phyloP scores from a whole-genome alignment of 192 early-diverging fungal genomes.

The Geosiphon pyriformis region DNA sequence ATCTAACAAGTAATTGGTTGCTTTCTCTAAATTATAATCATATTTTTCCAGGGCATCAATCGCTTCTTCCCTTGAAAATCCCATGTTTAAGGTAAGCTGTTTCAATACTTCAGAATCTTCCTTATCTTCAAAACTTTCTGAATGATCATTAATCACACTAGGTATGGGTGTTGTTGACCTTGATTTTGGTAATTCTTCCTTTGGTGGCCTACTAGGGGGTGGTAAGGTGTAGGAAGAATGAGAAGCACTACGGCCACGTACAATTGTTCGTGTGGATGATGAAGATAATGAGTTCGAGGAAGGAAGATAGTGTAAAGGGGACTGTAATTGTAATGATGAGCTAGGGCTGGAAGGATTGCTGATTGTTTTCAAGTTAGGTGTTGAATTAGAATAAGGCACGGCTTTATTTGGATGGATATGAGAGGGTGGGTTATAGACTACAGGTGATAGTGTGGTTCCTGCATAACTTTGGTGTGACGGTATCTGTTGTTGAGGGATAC shows the following conservation, averaged over 20 bases:
- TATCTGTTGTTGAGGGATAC: neutral
- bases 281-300: neutral
- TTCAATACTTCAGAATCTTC: slow-evolving; percentile 28
- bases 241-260: neutral
- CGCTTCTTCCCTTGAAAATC: slow-evolving; percentile 63
- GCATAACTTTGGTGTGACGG: neutral
- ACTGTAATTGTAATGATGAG: neutral
- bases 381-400: neutral
- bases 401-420: neutral
- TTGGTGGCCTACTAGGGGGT: slow-evolving; percentile 7
- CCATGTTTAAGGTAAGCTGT: slow-evolving; percentile 64
- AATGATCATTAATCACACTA: neutral
- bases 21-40: slow-evolving; percentile 68
- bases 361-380: neutral
- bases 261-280: neutral
- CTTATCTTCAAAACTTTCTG: slow-evolving; percentile 26
- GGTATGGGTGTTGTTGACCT: neutral
- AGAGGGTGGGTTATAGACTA: neutral
- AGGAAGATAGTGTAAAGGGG: neutral
- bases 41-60: slow-evolving; percentile 61
- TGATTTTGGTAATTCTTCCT: neutral
- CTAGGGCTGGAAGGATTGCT: neutral
- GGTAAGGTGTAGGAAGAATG: neutral
- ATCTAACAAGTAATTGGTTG: slow-evolving; percentile 72
- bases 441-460: neutral